phyloP scores from a whole-genome alignment of 83 land plant genomes.

The Thuja plicata region DNA sequence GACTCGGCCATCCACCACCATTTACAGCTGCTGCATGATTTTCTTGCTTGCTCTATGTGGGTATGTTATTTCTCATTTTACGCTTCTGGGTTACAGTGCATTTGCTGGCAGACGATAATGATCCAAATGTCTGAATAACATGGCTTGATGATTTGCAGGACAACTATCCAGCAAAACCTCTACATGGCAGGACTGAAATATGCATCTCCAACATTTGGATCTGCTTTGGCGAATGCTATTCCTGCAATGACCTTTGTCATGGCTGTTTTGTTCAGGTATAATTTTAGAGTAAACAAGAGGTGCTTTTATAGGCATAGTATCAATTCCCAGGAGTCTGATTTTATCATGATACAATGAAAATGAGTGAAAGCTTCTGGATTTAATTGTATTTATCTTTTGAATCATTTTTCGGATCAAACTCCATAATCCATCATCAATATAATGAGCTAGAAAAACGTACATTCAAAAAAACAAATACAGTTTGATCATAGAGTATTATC shows the following conservation, averaged over 20 bases:
- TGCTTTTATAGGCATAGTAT: no score
- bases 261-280: conserved; percentile 2
- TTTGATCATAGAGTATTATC: no score
- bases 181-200: conserved; percentile 10
- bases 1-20: background rate
- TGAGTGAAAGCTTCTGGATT: no score
- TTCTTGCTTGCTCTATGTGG: conserved; percentile 7
- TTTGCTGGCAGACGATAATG: background rate
- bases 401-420: no score
- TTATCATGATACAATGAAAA: no score
- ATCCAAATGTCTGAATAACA: background rate
- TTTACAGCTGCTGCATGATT: background rate
- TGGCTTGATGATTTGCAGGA: background rate
- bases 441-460: no score
- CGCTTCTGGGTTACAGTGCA: background rate
- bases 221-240: background rate
- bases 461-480: no score
- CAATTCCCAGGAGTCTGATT: no score
- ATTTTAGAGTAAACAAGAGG: background rate
- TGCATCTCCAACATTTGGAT: conserved; percentile 10
- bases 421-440: no score
- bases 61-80: background rate
- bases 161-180: background rate
- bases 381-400: no score
- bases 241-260: conserved; percentile 12